Evolutionary conservation across 1,139 yeast genomes (phyloP), one percentile per base, ranked within the genome.

Genomic region (Debaryomycetaceae sp.): DNA sequence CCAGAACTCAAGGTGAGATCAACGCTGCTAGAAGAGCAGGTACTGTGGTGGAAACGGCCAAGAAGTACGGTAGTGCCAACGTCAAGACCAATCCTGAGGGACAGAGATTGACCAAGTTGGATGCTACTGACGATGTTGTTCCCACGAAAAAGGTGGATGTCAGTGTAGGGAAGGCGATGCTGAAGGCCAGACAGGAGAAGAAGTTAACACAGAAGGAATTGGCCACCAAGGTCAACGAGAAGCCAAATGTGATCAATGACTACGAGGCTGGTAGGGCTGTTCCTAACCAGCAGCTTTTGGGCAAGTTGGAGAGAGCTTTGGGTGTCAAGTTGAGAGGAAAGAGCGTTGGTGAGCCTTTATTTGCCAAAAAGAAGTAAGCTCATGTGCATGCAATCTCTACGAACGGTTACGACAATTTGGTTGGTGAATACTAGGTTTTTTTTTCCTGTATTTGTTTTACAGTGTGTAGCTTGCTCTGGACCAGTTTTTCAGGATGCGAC

Each of bases 261-360:
- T 92, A 92, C 67, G 98, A 92, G 71, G 89, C 95, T 41, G 98
- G 96, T 43, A 81, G 96, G 63, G 98, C 96, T 39, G 81, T 87
- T 50, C 98, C 98, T 44, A 91, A 87, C 72, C 98, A 94, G 73
- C 98, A 89, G 68, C 69, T 92, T 41, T 76, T 92, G 58, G 92
- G 85, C 44, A 92, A 92, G 73, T 70, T 94, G 65, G 98, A 92
- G 72, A 80, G 97, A 65, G 96, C 86, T 34, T 75, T 92, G 56
- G 98, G 98, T 51, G 85, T 92, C 51, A 92, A 89, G 73, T 80
- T 92, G 62, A 82, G 98, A 72, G 98, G 98, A 57, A 89, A 91
- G 74, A 86, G 83, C 67, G 87, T 92, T 55, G 98, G 98, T 48
- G 82, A 83, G 57, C 96, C 98, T 33, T 75, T 92, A 52, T 84